These are phyloP conservation scores for Eucalyptus pauciflora DNA, from an alignment of 345 rosid genomes.

Conservation along the genomic window DNA sequence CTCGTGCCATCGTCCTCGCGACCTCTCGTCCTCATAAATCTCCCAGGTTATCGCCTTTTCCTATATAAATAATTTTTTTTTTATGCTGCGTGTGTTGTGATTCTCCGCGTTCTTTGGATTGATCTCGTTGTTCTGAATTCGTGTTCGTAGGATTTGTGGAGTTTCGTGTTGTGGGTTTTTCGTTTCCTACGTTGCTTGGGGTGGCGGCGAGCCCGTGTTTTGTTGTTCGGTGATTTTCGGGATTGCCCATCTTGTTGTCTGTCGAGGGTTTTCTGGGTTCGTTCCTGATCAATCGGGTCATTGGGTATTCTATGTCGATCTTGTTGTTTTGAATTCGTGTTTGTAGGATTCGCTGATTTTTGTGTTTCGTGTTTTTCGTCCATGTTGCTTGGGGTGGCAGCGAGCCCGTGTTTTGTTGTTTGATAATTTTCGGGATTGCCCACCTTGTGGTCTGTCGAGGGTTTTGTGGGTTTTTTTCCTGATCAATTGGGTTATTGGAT, in stretches of 20 bases:
- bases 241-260: background rate
- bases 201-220: background rate
- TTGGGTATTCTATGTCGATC: background rate
- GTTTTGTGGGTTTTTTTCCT: background rate
- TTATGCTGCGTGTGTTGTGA: background rate
- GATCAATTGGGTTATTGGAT: background rate
- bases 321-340: background rate
- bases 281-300: too few relatives aligned
- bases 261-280: background rate
- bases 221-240: background rate
- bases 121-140: background rate
- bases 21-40: background rate
- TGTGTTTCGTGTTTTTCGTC: background rate
- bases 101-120: background rate
- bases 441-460: background rate
- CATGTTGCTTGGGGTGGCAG: background rate
- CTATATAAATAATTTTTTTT: background rate
- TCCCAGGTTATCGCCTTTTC: background rate
- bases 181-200: background rate
- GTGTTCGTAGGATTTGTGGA: background rate
- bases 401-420: background rate
- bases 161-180: background rate
- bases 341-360: background rate
- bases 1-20: background rate
- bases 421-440: background rate